A percentile compares a stretch with the other conserved stretches of the same genome.
phyloP scores from a whole-genome alignment of 331 rosid genomes.

The Prunus yedoensis region DNA sequence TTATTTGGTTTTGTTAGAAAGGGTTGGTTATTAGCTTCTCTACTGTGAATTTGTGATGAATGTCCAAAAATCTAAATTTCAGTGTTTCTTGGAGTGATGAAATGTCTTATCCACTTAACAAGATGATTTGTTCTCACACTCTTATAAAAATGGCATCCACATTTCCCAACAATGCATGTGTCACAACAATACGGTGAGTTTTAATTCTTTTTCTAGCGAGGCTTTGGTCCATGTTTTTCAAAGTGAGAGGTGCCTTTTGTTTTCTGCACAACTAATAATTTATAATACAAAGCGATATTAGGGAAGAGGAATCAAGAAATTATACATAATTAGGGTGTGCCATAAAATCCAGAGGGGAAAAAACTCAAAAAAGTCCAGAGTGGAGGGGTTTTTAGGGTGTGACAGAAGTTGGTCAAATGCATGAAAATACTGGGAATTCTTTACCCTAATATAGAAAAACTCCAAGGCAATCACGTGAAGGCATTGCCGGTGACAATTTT shows the following conservation, averaged over 20 bases:
- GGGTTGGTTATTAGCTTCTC: slow-evolving; percentile 43
- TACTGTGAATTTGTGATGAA: slow-evolving; percentile 20
- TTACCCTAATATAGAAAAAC: slow-evolving; percentile 28
- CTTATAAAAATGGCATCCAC: slow-evolving; percentile 32
- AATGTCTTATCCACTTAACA: slow-evolving; percentile 56
- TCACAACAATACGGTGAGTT: no score
- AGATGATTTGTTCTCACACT: slow-evolving; percentile 42
- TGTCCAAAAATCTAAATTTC: slow-evolving; percentile 61
- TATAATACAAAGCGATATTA: no score
- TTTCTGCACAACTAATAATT: background rate
- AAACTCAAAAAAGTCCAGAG: background rate
- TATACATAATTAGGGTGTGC: background rate
- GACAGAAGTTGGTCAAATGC: slow-evolving; percentile 30
- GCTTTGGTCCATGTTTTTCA: no score
- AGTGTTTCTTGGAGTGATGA: slow-evolving; percentile 73
- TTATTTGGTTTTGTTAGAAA: slow-evolving; percentile 29
- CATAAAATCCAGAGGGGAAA: background rate
- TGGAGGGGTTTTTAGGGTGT: background rate
- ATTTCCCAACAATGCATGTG: slow-evolving; percentile 37
- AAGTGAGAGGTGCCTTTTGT: background rate
- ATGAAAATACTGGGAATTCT: slow-evolving; percentile 13
- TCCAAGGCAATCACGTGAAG: slow-evolving; percentile 59
- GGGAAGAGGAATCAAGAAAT: background rate
- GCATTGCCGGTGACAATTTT: slow-evolving; percentile 45
- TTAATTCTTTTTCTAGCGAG: background rate